These are phyloP conservation scores for Rhizopogon hawkerae DNA, from an alignment of 1,284 basidiomycete genomes.

Conservation along the genomic window DNA sequence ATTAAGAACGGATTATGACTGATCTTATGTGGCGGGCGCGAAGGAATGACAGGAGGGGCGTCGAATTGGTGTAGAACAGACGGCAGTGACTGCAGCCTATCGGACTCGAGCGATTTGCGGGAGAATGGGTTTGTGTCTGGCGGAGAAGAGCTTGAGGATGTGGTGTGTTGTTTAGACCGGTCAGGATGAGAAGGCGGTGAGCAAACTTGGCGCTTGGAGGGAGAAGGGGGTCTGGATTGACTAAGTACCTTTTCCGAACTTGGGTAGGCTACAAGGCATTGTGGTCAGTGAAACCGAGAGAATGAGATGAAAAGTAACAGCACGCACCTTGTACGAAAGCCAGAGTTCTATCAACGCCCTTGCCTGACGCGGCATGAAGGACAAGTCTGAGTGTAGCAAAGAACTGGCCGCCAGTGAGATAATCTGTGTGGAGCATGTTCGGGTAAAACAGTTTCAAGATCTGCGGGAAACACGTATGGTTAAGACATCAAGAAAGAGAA, in stretches of 20 bases:
- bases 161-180: slow-evolving; percentile 12
- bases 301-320: not conserved
- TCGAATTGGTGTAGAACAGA: slow-evolving; percentile 12
- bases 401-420: slow-evolving; percentile 60
- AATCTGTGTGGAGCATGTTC: slow-evolving; percentile 40
- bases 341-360: slow-evolving; percentile 48
- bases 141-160: slow-evolving; percentile 2
- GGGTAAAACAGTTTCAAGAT: slow-evolving; percentile 58
- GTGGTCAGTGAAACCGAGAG: slow-evolving; percentile 11
- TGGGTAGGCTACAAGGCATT: slow-evolving; percentile 15
- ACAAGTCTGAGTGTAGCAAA: slow-evolving; percentile 64
- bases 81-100: not conserved
- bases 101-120: slow-evolving; percentile 17
- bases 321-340: slow-evolving; percentile 64
- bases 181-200: slow-evolving; percentile 20
- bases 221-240: slow-evolving; percentile 12
- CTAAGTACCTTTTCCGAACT: slow-evolving; percentile 8
- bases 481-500: slow-evolving; percentile 4
- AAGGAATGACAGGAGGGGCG: slow-evolving; percentile 17
- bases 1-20: slow-evolving; percentile 26
- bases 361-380: slow-evolving; percentile 52
- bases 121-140: slow-evolving; percentile 23
- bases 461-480: slow-evolving; percentile 28
- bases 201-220: slow-evolving; percentile 15
- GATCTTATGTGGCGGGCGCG: slow-evolving; percentile 19